These are phyloP conservation scores for Epichloe sp. DNA, from an alignment of 2,329 filamentous ascomycete species.

Conservation along the genomic window DNA sequence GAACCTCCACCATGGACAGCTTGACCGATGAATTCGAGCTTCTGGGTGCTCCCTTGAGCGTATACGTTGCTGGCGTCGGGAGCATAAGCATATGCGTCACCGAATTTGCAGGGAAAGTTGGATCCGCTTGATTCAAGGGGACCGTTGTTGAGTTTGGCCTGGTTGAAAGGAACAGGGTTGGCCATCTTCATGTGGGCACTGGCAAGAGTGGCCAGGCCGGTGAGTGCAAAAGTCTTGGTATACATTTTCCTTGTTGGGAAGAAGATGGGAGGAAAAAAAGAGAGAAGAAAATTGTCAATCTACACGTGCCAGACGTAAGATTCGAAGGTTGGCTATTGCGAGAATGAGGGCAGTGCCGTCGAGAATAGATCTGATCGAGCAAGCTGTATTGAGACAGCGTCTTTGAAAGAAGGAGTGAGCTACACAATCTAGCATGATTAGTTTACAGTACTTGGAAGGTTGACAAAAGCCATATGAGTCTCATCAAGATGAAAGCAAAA, in stretches of 20 bases:
- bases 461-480: no score
- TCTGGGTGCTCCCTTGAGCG: conserved; percentile 26
- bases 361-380: conserved; percentile 8
- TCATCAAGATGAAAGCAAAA: no score
- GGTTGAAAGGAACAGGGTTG: conserved; percentile 50
- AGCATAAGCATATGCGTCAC: conserved; percentile 24
- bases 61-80: conserved; percentile 44
- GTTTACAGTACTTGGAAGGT: not conserved
- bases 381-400: not conserved
- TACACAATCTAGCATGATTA: not conserved
- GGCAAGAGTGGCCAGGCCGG: conserved; percentile 45
- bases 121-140: conserved; percentile 48
- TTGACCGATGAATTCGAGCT: conserved; percentile 52
- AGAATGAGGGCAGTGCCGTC: conserved; percentile 11
- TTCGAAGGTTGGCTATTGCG: conserved; percentile 1
- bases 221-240: conserved; percentile 33
- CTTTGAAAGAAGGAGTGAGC: not conserved
- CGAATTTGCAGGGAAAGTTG: conserved; percentile 77
- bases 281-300: not conserved
- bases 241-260: conserved; percentile 28
- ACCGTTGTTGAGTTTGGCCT: conserved; percentile 34
- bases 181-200: conserved; percentile 67
- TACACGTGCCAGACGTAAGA: conserved; percentile 21
- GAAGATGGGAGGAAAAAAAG: conserved; percentile 11
- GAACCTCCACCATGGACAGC: conserved; percentile 85